Conservation (phyloP, 202 grass and related monocot genomes). For the Elaeis oleifera region DNA sequence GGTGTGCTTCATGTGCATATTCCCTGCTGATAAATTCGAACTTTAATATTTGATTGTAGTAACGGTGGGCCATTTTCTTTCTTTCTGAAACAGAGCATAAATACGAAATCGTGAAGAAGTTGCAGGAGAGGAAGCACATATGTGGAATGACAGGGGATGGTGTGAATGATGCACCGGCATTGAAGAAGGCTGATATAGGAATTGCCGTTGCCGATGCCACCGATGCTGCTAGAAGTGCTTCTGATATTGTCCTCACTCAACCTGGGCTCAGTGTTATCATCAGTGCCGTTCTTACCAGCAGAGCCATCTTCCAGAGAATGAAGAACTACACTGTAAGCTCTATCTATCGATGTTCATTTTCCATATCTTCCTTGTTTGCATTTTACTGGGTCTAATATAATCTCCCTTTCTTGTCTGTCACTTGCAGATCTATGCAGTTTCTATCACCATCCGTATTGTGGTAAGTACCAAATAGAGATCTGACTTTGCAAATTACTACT, state of each 20-base stretch:
- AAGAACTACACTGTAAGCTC: constrained; percentile 11
- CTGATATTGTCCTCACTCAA: constrained; percentile 10
- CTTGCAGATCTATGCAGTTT: constrained; percentile 7
- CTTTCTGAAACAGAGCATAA: constrained; percentile 5
- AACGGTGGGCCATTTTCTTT: too few relatives aligned
- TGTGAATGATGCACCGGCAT: constrained; percentile 5
- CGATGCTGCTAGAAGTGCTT: constrained; percentile 8
- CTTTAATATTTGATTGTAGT: neutral
- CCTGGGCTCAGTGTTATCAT: constrained; percentile 13
- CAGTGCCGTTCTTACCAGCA: constrained; percentile 12
- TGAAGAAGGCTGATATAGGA: constrained; percentile 15
- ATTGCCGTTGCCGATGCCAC: constrained; percentile 12
- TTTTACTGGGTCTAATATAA: neutral
- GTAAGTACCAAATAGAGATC: constrained; percentile 1
- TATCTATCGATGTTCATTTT: too few relatives aligned
- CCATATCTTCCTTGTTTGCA: too few relatives aligned
- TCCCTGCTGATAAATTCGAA: neutral
- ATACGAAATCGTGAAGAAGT: constrained; percentile 7
- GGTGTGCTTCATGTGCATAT: neutral
- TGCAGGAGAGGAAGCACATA: constrained; percentile 11
- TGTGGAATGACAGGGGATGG: constrained; percentile 13
- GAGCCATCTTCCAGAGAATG: constrained; percentile 12
- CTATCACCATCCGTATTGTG: constrained; percentile 13
- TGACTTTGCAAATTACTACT: neutral
- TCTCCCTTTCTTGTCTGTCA: neutral